A percentile compares a stretch with the other conserved stretches of the same genome.
Evolutionary conservation across 768 basidiomycete species (phyloP).

Genomic region (Trametes cubensis): DNA sequence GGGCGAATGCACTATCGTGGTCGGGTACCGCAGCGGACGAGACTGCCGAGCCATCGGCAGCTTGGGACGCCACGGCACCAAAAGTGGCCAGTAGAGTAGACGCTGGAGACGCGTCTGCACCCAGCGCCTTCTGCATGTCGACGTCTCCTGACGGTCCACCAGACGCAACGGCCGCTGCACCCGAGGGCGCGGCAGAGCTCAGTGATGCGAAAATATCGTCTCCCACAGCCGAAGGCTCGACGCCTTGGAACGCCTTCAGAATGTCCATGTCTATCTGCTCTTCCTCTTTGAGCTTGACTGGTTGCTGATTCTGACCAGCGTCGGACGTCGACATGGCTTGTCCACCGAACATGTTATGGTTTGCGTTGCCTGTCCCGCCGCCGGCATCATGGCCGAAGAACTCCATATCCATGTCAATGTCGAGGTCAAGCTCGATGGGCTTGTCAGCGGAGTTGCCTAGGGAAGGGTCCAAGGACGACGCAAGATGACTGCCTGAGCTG

Average conservation of each 20-base stretch:
- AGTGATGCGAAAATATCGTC: constrained; percentile 23
- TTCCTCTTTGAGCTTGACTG: constrained; percentile 25
- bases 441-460: constrained; percentile 73
- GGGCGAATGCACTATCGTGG: constrained; percentile 46
- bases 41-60: neutral
- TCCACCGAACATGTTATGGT: constrained; percentile 15
- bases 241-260: constrained; percentile 10
- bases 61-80: constrained; percentile 34
- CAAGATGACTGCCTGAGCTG: constrained; percentile 13
- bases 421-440: constrained; percentile 80
- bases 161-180: neutral
- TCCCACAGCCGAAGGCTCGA: neutral
- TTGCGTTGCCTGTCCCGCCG: constrained; percentile 19
- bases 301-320: neutral
- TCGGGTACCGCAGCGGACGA: constrained; percentile 21
- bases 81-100: constrained; percentile 43
- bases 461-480: constrained; percentile 37
- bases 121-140: constrained; percentile 4
- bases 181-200: neutral
- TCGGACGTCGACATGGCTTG: constrained; percentile 5
- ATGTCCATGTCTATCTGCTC: constrained; percentile 21
- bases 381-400: constrained; percentile 36
- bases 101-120: constrained; percentile 19
- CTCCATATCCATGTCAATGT: constrained; percentile 68
- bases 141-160: neutral